phyloP scores from a whole-genome alignment of 1,284 basidiomycete species.

The Paramarasmius palmivorus region DNA sequence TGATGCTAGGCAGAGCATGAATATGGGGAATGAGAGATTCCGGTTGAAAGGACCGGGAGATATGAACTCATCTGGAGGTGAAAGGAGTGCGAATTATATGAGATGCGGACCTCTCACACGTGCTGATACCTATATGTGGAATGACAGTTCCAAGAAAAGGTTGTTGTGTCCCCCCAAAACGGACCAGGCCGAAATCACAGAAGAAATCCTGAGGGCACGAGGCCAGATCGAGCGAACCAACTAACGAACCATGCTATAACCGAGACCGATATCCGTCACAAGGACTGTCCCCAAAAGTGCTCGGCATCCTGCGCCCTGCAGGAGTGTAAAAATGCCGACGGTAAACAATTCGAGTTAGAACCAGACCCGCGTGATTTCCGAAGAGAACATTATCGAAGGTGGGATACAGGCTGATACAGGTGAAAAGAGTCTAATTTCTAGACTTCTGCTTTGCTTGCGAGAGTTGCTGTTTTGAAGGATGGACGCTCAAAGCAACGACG shows the following conservation, averaged over 20 bases:
- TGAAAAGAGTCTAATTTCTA: too few species aligned
- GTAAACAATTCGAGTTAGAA: too few species aligned
- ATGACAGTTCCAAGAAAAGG: constrained; percentile 11
- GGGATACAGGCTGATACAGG: too few species aligned
- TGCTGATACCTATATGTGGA: constrained; percentile 12
- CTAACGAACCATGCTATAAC: constrained; percentile 32
- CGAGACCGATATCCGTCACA: constrained; percentile 24
- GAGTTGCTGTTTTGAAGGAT: too few species aligned
- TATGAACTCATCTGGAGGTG: constrained; percentile 4
- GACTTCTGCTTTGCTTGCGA: too few species aligned
- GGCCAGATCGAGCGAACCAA: constrained; percentile 12
- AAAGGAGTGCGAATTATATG: constrained; percentile 18
- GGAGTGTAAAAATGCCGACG: too few species aligned
- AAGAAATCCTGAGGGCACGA: too few species aligned
- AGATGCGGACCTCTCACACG: constrained; percentile 17
- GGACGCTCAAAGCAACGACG: too few species aligned
- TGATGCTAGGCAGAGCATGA: constrained; percentile 49
- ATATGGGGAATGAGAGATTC: constrained; percentile 21
- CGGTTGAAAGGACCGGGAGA: constrained; percentile 20
- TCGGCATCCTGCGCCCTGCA: too few species aligned
- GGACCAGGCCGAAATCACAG: too few species aligned
- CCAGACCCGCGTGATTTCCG: too few species aligned
- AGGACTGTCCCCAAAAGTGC: constrained; percentile 19
- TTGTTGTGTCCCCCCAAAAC: constrained; percentile 4
- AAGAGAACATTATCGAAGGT: too few species aligned